Evolutionary conservation across 2,329 filamentous ascomycete genomes (phyloP).

Genomic region (Xylariaceae sp.): DNA sequence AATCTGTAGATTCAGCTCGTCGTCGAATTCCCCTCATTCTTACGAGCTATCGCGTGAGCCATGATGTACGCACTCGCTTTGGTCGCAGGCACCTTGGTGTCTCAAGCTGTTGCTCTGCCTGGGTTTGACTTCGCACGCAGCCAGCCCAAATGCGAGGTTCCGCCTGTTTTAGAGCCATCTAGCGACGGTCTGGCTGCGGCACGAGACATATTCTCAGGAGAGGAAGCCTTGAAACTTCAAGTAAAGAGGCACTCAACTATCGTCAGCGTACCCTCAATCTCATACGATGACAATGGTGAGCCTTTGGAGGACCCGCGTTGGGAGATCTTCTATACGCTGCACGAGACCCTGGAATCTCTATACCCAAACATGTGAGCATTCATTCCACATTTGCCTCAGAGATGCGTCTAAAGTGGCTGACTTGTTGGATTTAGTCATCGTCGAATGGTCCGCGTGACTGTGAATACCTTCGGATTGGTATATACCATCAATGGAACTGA

Average conservation of each 20-base stretch:
- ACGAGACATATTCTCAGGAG: constrained; percentile 26
- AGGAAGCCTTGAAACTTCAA: constrained; percentile 32
- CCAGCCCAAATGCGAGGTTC: constrained; percentile 30
- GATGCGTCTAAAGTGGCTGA: constrained; percentile 8
- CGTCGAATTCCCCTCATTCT: not conserved
- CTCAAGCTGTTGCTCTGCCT: constrained; percentile 16
- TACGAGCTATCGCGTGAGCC: constrained; percentile 6
- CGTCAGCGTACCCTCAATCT: constrained; percentile 50
- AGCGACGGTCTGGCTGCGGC: constrained; percentile 30
- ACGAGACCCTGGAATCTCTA: constrained; percentile 42
- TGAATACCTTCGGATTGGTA: constrained; percentile 58
- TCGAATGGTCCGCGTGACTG: constrained; percentile 44
- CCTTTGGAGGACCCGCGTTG: constrained; percentile 51
- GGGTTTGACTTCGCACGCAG: constrained; percentile 6
- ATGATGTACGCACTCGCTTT: constrained; percentile 22
- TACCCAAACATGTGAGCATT: constrained; percentile 45
- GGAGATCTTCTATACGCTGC: constrained; percentile 48
- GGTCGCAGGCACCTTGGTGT: constrained; percentile 19
- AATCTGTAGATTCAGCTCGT: not conserved
- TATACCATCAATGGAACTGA: constrained; percentile 54
- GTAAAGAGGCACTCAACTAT: constrained; percentile 38
- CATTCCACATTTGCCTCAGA: no score
- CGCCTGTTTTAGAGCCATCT: constrained; percentile 27
- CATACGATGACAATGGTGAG: constrained; percentile 51
- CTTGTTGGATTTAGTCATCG: constrained; percentile 32